Percentiles rank a stretch among this genome's conserved stretches.
Evolutionary conservation across 768 basidiomycete genomes (phyloP).

Genomic region (Tubosaeta sp.): DNA sequence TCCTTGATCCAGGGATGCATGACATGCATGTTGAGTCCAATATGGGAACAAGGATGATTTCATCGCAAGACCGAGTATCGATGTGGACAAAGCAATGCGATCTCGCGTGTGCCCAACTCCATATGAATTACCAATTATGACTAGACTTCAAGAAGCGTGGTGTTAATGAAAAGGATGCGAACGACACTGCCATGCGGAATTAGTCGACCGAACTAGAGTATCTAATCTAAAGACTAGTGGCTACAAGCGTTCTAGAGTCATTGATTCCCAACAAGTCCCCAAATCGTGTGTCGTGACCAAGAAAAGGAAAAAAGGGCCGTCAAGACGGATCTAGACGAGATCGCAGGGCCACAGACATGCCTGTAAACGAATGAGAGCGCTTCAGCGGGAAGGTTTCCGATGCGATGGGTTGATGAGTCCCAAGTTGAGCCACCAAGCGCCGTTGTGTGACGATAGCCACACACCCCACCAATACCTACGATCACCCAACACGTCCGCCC

Average conservation of each 20-base stretch:
- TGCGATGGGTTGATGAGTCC: conserved; percentile 32
- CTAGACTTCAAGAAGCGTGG: no score
- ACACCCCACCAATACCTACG: conserved; percentile 43
- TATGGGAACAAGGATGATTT: no score
- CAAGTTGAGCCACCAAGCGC: conserved; percentile 44
- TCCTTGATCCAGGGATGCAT: no score
- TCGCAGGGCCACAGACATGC: background rate
- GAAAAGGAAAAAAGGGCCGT: background rate
- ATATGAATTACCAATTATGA: no score
- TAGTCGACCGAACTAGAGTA: conserved; percentile 2
- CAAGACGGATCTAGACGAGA: background rate
- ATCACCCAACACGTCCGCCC: conserved; percentile 49
- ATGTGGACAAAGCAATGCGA: no score
- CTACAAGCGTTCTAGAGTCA: conserved; percentile 10
- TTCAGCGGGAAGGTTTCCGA: conserved; percentile 5
- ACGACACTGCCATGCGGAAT: background rate
- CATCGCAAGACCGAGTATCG: no score
- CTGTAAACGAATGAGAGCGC: background rate
- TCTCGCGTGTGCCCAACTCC: no score
- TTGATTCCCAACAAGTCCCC: background rate
- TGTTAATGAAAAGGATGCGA: background rate
- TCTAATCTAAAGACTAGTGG: conserved; percentile 5
- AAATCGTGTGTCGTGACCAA: background rate
- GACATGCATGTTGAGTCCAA: no score
- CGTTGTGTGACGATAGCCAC: conserved; percentile 29